Percentiles rank a stretch among this genome's conserved stretches.
These are phyloP conservation scores for Chlorella vulgaris DNA, from an alignment of 139 green algal genomes.

Conservation along the genomic window DNA sequence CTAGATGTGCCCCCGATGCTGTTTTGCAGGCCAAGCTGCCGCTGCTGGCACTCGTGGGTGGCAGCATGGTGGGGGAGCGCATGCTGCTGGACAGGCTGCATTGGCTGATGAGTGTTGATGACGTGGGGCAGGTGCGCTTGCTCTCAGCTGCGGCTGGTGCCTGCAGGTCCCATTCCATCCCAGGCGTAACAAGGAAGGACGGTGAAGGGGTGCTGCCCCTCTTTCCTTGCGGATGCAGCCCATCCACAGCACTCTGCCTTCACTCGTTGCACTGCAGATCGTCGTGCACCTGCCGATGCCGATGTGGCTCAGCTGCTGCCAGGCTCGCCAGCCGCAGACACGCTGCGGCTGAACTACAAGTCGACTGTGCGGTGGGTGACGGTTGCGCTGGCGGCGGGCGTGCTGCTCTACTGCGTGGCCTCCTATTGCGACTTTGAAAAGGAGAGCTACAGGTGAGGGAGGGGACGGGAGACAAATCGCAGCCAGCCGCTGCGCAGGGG, in stretches of 20 bases:
- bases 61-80: slow-evolving; percentile 35
- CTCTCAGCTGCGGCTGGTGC: no score
- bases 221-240: no score
- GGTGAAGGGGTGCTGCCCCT: not conserved
- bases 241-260: not conserved
- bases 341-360: slow-evolving; percentile 22
- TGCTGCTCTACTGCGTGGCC: not conserved
- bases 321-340: not conserved
- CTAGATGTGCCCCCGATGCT: no score
- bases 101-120: slow-evolving; percentile 19
- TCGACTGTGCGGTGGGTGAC: slow-evolving; percentile 15
- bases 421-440: slow-evolving; percentile 32
- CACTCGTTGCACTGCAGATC: slow-evolving; percentile 12
- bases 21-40: slow-evolving; percentile 30
- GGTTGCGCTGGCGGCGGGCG: not conserved
- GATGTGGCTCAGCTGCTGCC: slow-evolving; percentile 1
- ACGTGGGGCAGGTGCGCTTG: slow-evolving; percentile 3
- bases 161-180: no score
- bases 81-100: slow-evolving; percentile 38
- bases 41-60: slow-evolving; percentile 32
- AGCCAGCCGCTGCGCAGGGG: no score
- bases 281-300: slow-evolving; percentile 23
- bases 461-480: no score
- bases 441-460: slow-evolving; percentile 35
- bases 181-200: not conserved